Base-by-base conservation (phyloP, 2,329 filamentous ascomycete genomes). In the Chrysoporthe cubensis region DNA sequence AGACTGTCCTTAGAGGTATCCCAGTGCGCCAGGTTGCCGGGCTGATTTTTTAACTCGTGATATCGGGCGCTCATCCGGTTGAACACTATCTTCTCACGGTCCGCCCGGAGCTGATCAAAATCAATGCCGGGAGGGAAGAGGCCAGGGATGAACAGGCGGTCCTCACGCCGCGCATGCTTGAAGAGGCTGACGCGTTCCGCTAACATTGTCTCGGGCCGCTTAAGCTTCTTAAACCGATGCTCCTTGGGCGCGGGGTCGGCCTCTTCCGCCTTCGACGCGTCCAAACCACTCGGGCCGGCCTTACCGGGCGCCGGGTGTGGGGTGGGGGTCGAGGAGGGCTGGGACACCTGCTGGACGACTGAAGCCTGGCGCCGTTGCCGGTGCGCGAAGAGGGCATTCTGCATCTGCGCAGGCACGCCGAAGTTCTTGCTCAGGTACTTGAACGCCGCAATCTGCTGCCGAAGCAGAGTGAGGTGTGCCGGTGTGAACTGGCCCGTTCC, bases 51-150 rank as follows among this genome's bases (percentile, higher is more conserved):
- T 37, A 99, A 83, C 77, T 98, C 94, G 11, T 89, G 84, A 76
- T 95, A 95, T 58, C 96, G 88, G 59, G 94, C 89, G 71, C 89
- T 90, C 82, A 99, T 93, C 65, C 94, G 90, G 78, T 97, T 98
- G 81, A 96, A 96, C 32, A 97, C 84, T 60, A 96, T 90, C 67
- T 91, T 89, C 76, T 98, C 96, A 57, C 94, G 89, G 76, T 97
- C 94, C 72, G 95, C 92, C 63, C 93, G 89, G 67, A 97, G 78
- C 70, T 94, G 91, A 72, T 97, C 93, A 58, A 95, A 87, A 76
- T 99, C 94, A 62, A 98, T 87, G 9, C 96, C 95, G 7, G 91
- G 87, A 6, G 96, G 94, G 81, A 97, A 93, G 66, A 97, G 88
- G 70, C 93, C 93, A 1, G 96, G 93, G 50, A 98, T 90, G 71